Conservation (phyloP, 23 red algal species). For the Gracilaria domingensis region DNA sequence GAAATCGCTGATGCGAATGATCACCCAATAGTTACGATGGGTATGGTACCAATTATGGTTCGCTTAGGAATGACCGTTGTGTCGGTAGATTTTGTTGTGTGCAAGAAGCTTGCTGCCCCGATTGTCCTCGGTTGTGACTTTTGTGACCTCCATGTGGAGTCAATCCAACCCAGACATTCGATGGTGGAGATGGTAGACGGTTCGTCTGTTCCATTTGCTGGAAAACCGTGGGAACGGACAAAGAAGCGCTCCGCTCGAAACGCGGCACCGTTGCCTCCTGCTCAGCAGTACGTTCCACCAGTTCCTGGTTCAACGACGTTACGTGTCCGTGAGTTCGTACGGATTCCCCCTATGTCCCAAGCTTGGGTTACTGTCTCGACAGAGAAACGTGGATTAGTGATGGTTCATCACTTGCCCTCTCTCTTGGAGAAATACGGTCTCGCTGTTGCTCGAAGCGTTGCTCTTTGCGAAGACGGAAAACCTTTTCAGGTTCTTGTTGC, state of each 20-base stretch:
- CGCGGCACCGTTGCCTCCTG: background rate
- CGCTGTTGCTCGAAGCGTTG: background rate
- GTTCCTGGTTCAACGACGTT: background rate
- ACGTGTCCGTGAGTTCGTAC: background rate
- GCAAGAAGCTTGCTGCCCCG: constrained; percentile 21
- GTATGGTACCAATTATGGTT: constrained; percentile 3
- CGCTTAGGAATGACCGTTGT: background rate
- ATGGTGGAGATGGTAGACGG: constrained; percentile 14
- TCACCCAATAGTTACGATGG: background rate
- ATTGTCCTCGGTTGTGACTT: constrained; percentile 30
- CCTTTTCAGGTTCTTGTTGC: constrained; percentile 24
- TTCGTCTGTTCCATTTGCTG: constrained; percentile 11
- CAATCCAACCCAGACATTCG: background rate
- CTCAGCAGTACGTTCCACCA: background rate
- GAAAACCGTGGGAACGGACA: background rate
- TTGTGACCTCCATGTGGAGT: background rate
- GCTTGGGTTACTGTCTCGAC: background rate
- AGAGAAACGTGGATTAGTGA: background rate
- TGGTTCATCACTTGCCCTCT: constrained; percentile 10
- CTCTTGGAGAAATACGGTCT: constrained; percentile 10
- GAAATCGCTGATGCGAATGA: constrained; percentile 32
- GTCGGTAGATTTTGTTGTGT: background rate
- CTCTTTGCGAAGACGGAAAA: background rate
- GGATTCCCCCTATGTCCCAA: constrained; percentile 29
- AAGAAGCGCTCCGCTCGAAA: background rate